These are phyloP conservation scores for Paxillus ammoniavirescens DNA, from an alignment of 768 basidiomycete species.

Conservation along the genomic window DNA sequence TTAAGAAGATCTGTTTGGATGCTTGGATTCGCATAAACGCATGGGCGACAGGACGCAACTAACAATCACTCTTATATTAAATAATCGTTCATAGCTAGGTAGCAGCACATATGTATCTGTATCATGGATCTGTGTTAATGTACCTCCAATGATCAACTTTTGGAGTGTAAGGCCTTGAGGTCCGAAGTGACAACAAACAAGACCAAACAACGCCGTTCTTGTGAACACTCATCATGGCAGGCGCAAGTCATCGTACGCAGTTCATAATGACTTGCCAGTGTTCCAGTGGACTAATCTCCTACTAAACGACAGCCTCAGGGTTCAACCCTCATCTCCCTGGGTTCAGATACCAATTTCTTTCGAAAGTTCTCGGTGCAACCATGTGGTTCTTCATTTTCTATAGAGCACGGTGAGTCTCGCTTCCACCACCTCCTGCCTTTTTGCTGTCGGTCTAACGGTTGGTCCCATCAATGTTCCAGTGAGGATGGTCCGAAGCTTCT, in stretches of 20 bases:
- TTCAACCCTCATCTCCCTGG: slow-evolving; percentile 89
- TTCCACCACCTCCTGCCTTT: neutral
- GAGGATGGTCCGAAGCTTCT: slow-evolving; percentile 76
- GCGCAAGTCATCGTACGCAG: slow-evolving; percentile 28
- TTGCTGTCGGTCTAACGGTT: neutral
- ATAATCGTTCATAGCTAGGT: too few relatives aligned
- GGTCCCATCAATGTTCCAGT: slow-evolving; percentile 34
- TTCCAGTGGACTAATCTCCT: neutral
- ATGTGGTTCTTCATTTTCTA: slow-evolving; percentile 99
- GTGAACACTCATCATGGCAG: slow-evolving; percentile 33
- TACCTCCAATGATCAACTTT: neutral
- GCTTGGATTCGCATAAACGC: neutral
- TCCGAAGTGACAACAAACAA: slow-evolving; percentile 15
- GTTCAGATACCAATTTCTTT: slow-evolving; percentile 70
- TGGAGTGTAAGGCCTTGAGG: neutral
- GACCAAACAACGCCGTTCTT: slow-evolving; percentile 19
- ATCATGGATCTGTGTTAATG: neutral
- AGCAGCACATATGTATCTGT: too few relatives aligned
- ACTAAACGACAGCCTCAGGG: slow-evolving; percentile 52
- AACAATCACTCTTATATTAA: too few relatives aligned
- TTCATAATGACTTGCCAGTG: neutral
- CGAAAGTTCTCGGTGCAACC: slow-evolving; percentile 83
- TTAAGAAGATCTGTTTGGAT: neutral
- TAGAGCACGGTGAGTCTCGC: slow-evolving; percentile 73
- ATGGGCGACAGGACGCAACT: too few relatives aligned